Percentiles rank a stretch among this genome's conserved stretches.
phyloP scores from a whole-genome alignment of 495 filamentous ascomycete genomes.

The Xylaria nigripes region DNA sequence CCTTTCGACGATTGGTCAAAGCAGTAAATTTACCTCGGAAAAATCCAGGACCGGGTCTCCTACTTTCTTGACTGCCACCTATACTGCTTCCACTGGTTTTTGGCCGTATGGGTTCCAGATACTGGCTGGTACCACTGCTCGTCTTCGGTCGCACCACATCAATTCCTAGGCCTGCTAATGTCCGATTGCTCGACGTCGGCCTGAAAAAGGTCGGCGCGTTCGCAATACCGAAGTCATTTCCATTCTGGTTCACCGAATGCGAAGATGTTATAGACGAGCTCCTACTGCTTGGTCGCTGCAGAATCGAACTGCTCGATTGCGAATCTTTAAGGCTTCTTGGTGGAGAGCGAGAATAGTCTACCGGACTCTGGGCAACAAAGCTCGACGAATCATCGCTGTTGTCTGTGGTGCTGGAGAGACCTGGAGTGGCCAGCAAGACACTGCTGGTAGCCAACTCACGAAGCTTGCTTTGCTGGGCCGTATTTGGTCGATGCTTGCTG shows the following conservation, averaged over 20 bases:
- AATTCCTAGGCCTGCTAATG: conserved; percentile 22
- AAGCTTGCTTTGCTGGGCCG: conserved; percentile 66
- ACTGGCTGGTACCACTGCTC: conserved; percentile 16
- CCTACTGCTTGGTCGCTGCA: conserved; percentile 32
- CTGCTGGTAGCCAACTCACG: conserved; percentile 68
- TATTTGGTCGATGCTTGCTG: conserved; percentile 72
- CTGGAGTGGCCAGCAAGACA: conserved; percentile 39
- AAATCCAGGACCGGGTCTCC: conserved; percentile 22
- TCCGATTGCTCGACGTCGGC: conserved; percentile 31
- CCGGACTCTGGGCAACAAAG: conserved; percentile 36
- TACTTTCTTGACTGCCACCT: conserved; percentile 16
- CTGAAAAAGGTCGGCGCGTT: conserved; percentile 29
- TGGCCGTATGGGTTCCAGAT: conserved; percentile 16
- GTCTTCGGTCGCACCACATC: conserved; percentile 23
- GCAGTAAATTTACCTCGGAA: conserved; percentile 34
- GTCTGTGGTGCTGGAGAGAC: conserved; percentile 27
- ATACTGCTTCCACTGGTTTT: conserved; percentile 9
- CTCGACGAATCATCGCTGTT: conserved; percentile 45
- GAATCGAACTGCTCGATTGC: conserved; percentile 31
- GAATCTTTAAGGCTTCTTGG: conserved; percentile 35
- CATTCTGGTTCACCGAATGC: conserved; percentile 27
- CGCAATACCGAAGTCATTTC: conserved; percentile 12
- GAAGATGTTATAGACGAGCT: conserved; percentile 41
- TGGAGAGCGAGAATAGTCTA: conserved; percentile 44
- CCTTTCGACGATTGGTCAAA: conserved; percentile 29